phyloP scores from a whole-genome alignment of 768 basidiomycete species.

The Dendrothele bispora region DNA sequence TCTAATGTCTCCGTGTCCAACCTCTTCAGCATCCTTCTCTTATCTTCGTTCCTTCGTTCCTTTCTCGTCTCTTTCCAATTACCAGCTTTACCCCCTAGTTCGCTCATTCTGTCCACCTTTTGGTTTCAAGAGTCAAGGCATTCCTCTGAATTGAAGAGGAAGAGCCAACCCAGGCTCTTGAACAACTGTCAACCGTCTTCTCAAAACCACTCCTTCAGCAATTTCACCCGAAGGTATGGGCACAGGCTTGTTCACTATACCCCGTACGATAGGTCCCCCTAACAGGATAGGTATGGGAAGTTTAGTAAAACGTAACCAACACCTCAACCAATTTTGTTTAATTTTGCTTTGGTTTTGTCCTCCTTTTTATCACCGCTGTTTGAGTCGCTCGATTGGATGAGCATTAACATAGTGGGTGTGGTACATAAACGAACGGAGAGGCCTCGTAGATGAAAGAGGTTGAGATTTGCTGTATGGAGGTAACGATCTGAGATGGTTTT shows the following conservation, averaged over 20 bases:
- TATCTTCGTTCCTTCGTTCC: no score
- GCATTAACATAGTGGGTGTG: constrained; percentile 19
- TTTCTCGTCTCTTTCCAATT: no score
- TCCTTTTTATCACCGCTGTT: background rate
- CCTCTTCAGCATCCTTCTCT: no score
- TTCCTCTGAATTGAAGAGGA: constrained; percentile 11
- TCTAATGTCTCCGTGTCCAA: no score
- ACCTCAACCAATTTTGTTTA: constrained; percentile 13
- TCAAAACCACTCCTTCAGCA: no score
- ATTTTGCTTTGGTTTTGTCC: constrained; percentile 8
- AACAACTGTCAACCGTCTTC: no score
- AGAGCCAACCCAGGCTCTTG: constrained; percentile 18
- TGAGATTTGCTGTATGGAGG: constrained; percentile 20
- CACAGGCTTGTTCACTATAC: constrained; percentile 12
- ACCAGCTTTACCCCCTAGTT: no score
- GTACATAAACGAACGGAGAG: constrained; percentile 22
- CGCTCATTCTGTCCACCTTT: constrained; percentile 20
- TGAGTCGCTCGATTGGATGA: no score
- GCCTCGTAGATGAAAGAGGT: constrained; percentile 21
- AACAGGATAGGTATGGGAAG: constrained; percentile 13
- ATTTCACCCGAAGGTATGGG: constrained; percentile 6
- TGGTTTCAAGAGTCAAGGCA: constrained; percentile 20
- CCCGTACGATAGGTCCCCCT: constrained; percentile 11
- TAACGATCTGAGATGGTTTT: constrained; percentile 24
- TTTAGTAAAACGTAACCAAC: constrained; percentile 14